Base-by-base conservation (phyloP, 176 grass and related monocot species). In the Typha latifolia region DNA sequence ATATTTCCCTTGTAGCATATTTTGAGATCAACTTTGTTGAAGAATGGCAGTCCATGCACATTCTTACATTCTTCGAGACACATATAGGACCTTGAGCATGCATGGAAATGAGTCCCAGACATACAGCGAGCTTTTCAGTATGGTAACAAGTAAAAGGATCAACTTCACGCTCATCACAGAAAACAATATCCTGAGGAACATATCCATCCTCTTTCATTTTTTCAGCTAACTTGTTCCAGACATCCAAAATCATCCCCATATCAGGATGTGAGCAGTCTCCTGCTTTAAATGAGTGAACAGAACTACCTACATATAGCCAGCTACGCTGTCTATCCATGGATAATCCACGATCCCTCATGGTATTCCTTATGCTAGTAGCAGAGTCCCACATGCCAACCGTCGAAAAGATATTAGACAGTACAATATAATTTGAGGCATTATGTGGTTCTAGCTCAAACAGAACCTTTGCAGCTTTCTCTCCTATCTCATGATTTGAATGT, bases 121-220 rank as follows among this genome's bases (percentile, higher is more conserved):
- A 86, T 32, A 83, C 69, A 0, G 79, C 77, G 48, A 90, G 66
- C 49, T 75, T 85, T 78, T 90, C 77, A 13, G 80, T 90, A 62
- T 90, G 82, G 62, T 90, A 80, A 78, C 87, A 90, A 74, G 79
- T 67, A 43, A 86, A 80, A 63, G 80, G 73, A 67, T 90, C 87
- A 72, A 47, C 69, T 86, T 86, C 55, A 61, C 69, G 66, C 29
- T 83, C 79, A 66, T 68, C 47, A 62, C 82, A 90, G 26, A 77
- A 80, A 49, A 80, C 69, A 71, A 68, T 57, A 49, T 82, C 77
- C 59, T 66, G 72, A 68, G 73, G 37, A 67, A 71, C 26, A 79
- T 83, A 74, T 27, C 82, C 80, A 72, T 14, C 82, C 52, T 80
- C 65, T 63, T 69, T 74, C 87, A 90, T 86, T 74, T 74, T 74